phyloP scores from a whole-genome alignment of 2,329 filamentous ascomycete species.

The Erysiphe pulchra region DNA sequence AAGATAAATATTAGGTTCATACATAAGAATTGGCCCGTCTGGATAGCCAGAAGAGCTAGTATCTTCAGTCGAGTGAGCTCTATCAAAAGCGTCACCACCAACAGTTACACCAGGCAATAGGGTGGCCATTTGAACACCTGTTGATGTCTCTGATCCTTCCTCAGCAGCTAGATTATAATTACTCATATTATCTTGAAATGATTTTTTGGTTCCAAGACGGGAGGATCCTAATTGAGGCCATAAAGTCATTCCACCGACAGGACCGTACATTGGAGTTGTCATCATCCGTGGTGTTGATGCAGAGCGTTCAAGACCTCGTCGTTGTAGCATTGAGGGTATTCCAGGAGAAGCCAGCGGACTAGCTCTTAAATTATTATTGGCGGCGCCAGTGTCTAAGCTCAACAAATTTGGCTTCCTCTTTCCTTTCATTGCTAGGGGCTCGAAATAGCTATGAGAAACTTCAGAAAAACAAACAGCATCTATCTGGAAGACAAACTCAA shows the following conservation, averaged over 20 bases:
- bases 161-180: conserved; percentile 8
- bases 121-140: conserved; percentile 34
- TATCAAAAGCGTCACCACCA: conserved; percentile 34
- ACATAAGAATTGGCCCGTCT: conserved; percentile 59
- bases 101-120: conserved; percentile 21
- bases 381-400: conserved; percentile 46
- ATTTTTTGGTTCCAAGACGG: conserved; percentile 11
- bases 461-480: too few relatives aligned
- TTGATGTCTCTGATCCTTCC: conserved; percentile 22
- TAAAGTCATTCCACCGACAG: conserved; percentile 35
- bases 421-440: conserved; percentile 43
- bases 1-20: conserved; percentile 50
- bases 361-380: conserved; percentile 21
- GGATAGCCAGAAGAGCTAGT: conserved; percentile 65
- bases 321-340: conserved; percentile 32
- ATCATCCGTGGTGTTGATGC: conserved; percentile 39
- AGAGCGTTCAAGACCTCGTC: conserved; percentile 38
- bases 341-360: conserved; percentile 29
- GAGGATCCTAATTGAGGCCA: conserved; percentile 12
- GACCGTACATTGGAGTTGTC: conserved; percentile 31
- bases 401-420: conserved; percentile 49
- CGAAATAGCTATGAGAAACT: conserved; percentile 17
- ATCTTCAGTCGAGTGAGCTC: conserved; percentile 50
- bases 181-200: conserved; percentile 7
- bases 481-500: too few relatives aligned